These are phyloP conservation scores for Spathaspora sp. DNA, from an alignment of 805 yeast species.

Conservation along the genomic window DNA sequence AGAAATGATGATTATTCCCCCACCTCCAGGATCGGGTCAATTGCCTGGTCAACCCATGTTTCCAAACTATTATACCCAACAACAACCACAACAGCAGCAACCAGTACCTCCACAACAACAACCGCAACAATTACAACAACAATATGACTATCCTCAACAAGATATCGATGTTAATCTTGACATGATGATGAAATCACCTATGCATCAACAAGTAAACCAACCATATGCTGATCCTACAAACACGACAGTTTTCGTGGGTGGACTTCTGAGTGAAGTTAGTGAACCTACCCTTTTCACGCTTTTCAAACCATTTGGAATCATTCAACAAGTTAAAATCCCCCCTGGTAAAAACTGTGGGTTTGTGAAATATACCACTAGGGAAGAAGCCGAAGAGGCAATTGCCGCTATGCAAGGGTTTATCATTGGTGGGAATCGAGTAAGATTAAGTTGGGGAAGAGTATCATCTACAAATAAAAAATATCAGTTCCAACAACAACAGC, in stretches of 20 bases:
- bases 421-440: conserved; percentile 75
- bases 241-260: conserved; percentile 79
- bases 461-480: conserved; percentile 29
- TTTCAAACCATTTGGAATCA: conserved; percentile 72
- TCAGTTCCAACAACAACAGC: conserved; percentile 27
- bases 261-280: conserved; percentile 58
- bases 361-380: conserved; percentile 73
- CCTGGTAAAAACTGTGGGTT: conserved; percentile 85
- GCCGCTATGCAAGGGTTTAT: conserved; percentile 87
- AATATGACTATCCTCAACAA: neutral
- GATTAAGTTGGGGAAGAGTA: conserved; percentile 81
- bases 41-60: neutral
- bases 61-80: conserved; percentile 1
- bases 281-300: conserved; percentile 59
- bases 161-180: neutral
- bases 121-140: neutral
- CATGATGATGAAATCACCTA: neutral
- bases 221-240: conserved; percentile 54
- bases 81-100: neutral
- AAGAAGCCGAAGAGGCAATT: conserved; percentile 83
- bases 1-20: conserved; percentile 5
- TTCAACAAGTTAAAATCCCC: conserved; percentile 69
- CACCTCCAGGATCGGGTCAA: conserved; percentile 8
- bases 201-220: conserved; percentile 10
- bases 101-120: neutral